Conservation (phyloP, 306 rosid genomes). For the Crotalaria pallida region DNA sequence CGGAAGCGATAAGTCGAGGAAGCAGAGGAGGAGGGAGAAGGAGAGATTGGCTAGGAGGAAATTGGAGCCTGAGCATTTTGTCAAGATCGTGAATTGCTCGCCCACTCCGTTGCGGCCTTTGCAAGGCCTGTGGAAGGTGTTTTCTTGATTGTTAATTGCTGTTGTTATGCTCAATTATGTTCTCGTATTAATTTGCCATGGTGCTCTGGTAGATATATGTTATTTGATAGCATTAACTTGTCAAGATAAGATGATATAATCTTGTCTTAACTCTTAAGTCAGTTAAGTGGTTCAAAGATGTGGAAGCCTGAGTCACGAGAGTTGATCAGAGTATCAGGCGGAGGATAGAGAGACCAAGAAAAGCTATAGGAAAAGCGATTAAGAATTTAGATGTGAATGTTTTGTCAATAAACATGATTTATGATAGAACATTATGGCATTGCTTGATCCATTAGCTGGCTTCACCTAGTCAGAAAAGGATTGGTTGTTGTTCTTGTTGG, state of each 20-base stretch:
- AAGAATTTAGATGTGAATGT: no score
- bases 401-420: no score
- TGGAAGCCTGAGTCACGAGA: no score
- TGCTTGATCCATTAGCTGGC: no score
- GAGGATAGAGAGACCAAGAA: no score
- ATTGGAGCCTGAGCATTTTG: slow-evolving; percentile 92
- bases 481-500: neutral
- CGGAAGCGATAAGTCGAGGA: slow-evolving; percentile 59
- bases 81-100: slow-evolving; percentile 75
- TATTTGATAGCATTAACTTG: slow-evolving; percentile 4
- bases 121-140: slow-evolving; percentile 98
- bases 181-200: neutral
- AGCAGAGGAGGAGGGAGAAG: slow-evolving; percentile 73
- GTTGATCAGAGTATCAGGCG: no score
- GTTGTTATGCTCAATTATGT: slow-evolving; percentile 25
- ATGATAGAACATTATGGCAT: no score
- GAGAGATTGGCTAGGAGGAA: slow-evolving; percentile 64
- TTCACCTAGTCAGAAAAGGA: no score
- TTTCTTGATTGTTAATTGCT: slow-evolving; percentile 13
- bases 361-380: no score
- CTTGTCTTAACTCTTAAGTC: no score
- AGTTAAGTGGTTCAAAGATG: no score
- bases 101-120: slow-evolving; percentile 74
- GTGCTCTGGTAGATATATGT: neutral
- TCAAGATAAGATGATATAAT: no score